Percentiles rank a stretch among this genome's conserved stretches.
Evolutionary conservation across 2,329 filamentous ascomycete species (phyloP).

Genomic region (Arthrobotrys sinensis): DNA sequence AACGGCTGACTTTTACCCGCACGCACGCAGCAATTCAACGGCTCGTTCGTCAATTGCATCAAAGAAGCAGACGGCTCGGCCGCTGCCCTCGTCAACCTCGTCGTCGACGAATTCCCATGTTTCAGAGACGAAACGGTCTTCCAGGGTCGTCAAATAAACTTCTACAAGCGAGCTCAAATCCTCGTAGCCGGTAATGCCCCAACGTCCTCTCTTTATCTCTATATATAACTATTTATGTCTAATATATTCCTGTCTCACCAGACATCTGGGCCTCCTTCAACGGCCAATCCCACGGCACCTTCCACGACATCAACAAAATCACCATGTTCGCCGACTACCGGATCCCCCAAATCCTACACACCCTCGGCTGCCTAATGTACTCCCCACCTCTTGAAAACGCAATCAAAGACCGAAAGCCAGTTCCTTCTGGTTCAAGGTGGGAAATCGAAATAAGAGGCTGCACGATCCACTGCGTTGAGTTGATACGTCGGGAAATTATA

Average conservation of each 20-base stretch:
- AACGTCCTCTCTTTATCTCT: too few relatives aligned
- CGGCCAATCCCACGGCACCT: constrained; percentile 82
- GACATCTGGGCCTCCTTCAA: constrained; percentile 98
- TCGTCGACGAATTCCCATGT: constrained; percentile 85
- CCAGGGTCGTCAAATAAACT: constrained; percentile 80
- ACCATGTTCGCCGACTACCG: constrained; percentile 99
- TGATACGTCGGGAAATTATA: constrained; percentile 85
- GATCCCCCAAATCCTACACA: constrained; percentile 91
- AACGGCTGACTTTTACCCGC: constrained; percentile 1
- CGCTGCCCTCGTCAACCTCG: constrained; percentile 85
- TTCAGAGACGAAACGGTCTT: constrained; percentile 84
- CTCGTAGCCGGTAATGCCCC: constrained; percentile 76
- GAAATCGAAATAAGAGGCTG: constrained; percentile 92
- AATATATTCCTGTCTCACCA: constrained; percentile 15
- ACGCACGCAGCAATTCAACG: constrained; percentile 79
- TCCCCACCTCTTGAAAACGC: constrained; percentile 82
- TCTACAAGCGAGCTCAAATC: constrained; percentile 96
- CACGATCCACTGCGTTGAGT: constrained; percentile 95
- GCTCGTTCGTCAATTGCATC: constrained; percentile 81
- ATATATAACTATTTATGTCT: not conserved
- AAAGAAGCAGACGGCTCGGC: constrained; percentile 83
- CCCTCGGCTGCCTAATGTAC: constrained; percentile 85
- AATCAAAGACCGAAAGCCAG: constrained; percentile 76
- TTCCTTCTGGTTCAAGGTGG: constrained; percentile 81
- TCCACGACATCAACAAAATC: constrained; percentile 91